Conservation (phyloP, 2,329 filamentous ascomycete species). For the Epichloe bromicola region DNA sequence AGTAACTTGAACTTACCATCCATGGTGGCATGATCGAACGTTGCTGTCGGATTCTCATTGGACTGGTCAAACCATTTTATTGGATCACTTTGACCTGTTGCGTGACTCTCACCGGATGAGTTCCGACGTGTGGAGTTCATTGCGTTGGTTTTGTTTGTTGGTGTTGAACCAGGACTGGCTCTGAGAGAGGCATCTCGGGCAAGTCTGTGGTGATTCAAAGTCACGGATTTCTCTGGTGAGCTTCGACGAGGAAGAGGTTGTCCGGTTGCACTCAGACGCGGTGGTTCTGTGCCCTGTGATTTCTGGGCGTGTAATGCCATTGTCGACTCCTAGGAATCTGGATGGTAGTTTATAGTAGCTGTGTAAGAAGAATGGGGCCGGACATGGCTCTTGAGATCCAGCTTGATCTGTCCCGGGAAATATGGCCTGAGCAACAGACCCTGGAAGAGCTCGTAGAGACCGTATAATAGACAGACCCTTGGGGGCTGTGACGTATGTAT, state of each 20-base stretch:
- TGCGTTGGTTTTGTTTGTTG: constrained; percentile 8
- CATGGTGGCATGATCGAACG: constrained; percentile 31
- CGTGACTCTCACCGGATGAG: constrained; percentile 37
- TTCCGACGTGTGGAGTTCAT: constrained; percentile 19
- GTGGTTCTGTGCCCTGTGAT: constrained; percentile 14
- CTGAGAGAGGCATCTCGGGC: constrained; percentile 27
- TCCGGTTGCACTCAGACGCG: constrained; percentile 16
- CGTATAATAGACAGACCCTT: neutral
- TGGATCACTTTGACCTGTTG: constrained; percentile 35
- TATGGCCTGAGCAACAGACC: neutral
- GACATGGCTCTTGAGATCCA: neutral
- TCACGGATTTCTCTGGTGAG: constrained; percentile 33
- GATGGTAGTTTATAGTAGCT: neutral
- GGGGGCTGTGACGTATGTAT: constrained; percentile 2
- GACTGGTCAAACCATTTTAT: constrained; percentile 42
- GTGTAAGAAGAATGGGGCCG: neutral
- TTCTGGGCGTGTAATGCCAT: constrained; percentile 19
- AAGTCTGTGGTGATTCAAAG: constrained; percentile 32
- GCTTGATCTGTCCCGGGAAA: neutral
- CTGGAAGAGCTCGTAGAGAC: neutral
- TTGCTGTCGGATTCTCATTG: constrained; percentile 34
- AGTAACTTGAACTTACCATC: constrained; percentile 25
- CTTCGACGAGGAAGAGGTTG: constrained; percentile 32
- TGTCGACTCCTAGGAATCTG: constrained; percentile 8
- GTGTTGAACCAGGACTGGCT: constrained; percentile 14